Evolutionary conservation across 2,329 filamentous ascomycete genomes (phyloP).

Genomic region (Ascocoryne sarcoides): DNA sequence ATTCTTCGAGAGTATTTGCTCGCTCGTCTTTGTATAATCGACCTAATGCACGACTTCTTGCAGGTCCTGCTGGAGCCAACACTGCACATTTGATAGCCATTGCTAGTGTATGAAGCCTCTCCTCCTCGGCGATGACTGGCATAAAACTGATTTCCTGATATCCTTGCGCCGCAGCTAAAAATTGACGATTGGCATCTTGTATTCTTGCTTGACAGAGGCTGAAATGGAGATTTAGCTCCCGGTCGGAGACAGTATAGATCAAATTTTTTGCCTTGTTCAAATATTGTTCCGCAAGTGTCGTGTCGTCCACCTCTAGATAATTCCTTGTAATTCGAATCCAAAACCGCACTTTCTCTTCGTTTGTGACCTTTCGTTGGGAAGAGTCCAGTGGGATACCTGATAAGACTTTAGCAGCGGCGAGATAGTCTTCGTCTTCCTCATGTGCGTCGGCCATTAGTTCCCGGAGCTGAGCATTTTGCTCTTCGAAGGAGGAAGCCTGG

Average conservation of each 20-base stretch:
- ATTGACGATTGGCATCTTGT: conserved; percentile 80
- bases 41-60: conserved; percentile 69
- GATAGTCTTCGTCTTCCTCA: conserved; percentile 74
- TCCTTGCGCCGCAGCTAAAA: conserved; percentile 76
- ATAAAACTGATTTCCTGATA: conserved; percentile 85
- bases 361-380: conserved; percentile 74
- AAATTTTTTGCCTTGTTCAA: conserved; percentile 94
- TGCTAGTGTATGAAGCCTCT: conserved; percentile 74
- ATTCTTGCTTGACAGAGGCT: conserved; percentile 88
- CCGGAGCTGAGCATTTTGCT: conserved; percentile 72
- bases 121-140: conserved; percentile 70
- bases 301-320: conserved; percentile 90
- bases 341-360: conserved; percentile 71
- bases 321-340: conserved; percentile 94
- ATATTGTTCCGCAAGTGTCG: conserved; percentile 73
- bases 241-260: conserved; percentile 68
- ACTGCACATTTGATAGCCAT: conserved; percentile 90
- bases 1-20: conserved; percentile 65
- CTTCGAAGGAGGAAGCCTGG: conserved; percentile 65
- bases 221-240: conserved; percentile 73
- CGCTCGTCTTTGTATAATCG: conserved; percentile 92
- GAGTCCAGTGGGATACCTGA: conserved; percentile 82
- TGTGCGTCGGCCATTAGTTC: conserved; percentile 76
- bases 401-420: conserved; percentile 66
- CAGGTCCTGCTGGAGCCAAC: conserved; percentile 81